Evolutionary conservation across 371 early-diverging fungal species (phyloP), one percentile per base, ranked within the genome.

Genomic region (Parasitella parasitica): DNA sequence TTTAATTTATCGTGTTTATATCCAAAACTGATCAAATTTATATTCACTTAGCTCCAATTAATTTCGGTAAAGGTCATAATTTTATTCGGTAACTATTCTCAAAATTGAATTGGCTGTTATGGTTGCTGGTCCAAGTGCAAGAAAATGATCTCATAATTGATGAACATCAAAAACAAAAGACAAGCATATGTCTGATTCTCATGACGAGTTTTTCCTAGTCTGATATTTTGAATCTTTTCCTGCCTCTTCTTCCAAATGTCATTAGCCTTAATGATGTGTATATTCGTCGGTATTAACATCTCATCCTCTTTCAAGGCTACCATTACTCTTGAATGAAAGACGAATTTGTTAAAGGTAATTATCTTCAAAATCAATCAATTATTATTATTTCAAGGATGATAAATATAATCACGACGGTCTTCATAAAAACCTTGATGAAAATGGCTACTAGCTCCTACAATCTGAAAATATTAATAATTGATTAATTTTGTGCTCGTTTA

Each of bases 141-240:
- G 43, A 30, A 55, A 46, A 49, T 20, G 52, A 61, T 32, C 16
- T 57, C 24, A 7, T 36, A 57, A 57, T 61, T 78, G 78, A 78
- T 76, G 78, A 67, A 54, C 34, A 52, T 37, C 27, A 56, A 70
- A 51, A 73, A 73, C 70, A 54, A 69, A 63, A 71, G 80, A 86
- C 85, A 86, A 86, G 86, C 86, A 86, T 86, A 86, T 86, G 85
- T 86, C 86, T 81, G 84, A 86, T 71, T 57, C 61, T 43, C 53
- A 52, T 69, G 70, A 62, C 66, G 68, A 70, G 65, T 69, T 57
- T 59, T 59, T 63, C 70, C 56, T 30, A 30, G 58, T 65, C 73
- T 72, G 72, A 74, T 66, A 61, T 53, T 63, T 49, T 57, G 67
- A 49, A 37, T 34, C 59, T 58, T 49, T 48, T 54, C 15, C 35